phyloP scores from a whole-genome alignment of 768 basidiomycete species.

The Termitomyces sp. region DNA sequence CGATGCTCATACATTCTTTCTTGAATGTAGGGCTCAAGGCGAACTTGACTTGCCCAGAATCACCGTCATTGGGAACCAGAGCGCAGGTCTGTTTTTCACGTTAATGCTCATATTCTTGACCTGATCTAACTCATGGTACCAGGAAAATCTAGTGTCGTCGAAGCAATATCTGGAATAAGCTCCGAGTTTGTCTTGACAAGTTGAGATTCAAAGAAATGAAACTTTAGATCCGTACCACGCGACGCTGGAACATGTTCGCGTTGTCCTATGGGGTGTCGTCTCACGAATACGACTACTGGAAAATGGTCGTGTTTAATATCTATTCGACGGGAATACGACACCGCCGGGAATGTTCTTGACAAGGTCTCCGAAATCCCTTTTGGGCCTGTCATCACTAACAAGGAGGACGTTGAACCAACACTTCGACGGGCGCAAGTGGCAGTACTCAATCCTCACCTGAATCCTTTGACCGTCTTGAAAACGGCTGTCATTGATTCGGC shows the following conservation, averaged over 20 bases:
- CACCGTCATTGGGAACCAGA: constrained; percentile 50
- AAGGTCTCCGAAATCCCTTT: constrained; percentile 18
- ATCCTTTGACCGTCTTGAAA: background rate
- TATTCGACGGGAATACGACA: constrained; percentile 37
- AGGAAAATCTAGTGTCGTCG: constrained; percentile 44
- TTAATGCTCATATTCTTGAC: background rate
- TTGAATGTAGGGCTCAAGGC: constrained; percentile 31
- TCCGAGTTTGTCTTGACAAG: background rate
- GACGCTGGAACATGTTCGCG: constrained; percentile 45
- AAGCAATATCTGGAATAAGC: constrained; percentile 44
- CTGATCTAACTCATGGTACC: background rate
- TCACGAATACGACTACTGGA: constrained; percentile 17
- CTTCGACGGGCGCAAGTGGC: constrained; percentile 39
- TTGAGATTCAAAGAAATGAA: background rate
- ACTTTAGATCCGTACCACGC: constrained; percentile 41
- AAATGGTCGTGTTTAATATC: constrained; percentile 36
- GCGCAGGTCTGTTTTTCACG: constrained; percentile 29
- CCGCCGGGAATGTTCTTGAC: constrained; percentile 20
- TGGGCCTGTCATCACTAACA: constrained; percentile 27
- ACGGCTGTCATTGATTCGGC: constrained; percentile 23
- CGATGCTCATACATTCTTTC: background rate
- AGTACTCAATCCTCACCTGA: constrained; percentile 17
- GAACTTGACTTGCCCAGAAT: constrained; percentile 48
- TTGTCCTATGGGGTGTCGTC: constrained; percentile 34
- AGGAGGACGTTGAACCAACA: constrained; percentile 34